Base-by-base conservation (phyloP, 257 asterid species). In the Oldenlandia corymbosa region DNA sequence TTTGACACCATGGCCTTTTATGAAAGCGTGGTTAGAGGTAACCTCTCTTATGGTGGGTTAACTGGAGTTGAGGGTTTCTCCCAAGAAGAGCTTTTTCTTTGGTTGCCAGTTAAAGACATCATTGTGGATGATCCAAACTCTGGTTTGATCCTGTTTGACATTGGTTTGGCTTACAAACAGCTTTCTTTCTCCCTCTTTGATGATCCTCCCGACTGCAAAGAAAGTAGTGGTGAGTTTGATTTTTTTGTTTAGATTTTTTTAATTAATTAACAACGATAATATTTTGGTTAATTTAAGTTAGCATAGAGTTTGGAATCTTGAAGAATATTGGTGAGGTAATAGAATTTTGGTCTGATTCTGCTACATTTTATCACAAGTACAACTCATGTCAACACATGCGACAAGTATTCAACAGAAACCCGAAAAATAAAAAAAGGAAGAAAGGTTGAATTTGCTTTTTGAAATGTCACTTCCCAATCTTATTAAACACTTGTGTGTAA, bases 91-190 rank as follows among this genome's bases (percentile, higher is more conserved):
- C 89, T 92, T 21, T 92, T 92, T 46, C 80, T 92, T 0, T 92
- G 98, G 98, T 62, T 92, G 14, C 98, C 98, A 1, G 97, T 92
- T 2, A 89, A 86, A 37, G 98, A 81, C 48, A 88, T 92, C 46
- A 76, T 81, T 20, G 89, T 92, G 34, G 83, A 82, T 61, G 88
- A 92, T 73, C 98, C 95, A 4, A 63, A 17, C 21, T 86, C 95
- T 7, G 98, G 98, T 17, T 71, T 92, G 5, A 92, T 92, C 12
- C 79, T 88, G 5, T 82, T 92, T 30, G 94, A 92, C 54, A 92
- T 92, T 60, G 97, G 98, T 0, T 32, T 92, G 16, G 98, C 98
- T 28, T 94, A 84, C 41, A 92, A 92, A 41, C 95, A 92, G 53
- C 86, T 92, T 8, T 92, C 98, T 7, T 77, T 86, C 27, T 88